Evolutionary conservation across 208 protist genomes (phyloP).

Genomic region (Leishmania guyanensis): DNA sequence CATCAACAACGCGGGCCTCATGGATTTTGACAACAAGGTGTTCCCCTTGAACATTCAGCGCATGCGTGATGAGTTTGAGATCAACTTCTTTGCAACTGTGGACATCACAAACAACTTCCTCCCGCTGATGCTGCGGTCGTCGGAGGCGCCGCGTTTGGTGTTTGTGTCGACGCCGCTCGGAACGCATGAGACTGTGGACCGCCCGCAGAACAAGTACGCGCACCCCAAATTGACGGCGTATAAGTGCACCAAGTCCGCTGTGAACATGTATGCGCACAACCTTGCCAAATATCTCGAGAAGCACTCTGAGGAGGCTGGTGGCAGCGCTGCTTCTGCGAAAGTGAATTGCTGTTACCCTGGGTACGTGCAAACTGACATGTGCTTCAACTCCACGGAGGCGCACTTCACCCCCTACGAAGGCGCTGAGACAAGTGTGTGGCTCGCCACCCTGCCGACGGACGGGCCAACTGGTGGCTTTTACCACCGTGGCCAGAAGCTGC

Average conservation of each 20-base stretch:
- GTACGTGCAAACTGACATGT: slow-evolving; percentile 85
- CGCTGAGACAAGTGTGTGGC: slow-evolving; percentile 71
- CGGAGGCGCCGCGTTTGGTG: slow-evolving; percentile 67
- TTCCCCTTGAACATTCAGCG: slow-evolving; percentile 54
- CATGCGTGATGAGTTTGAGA: slow-evolving; percentile 58
- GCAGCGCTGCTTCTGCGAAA: slow-evolving; percentile 59
- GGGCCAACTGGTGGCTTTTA: slow-evolving; percentile 84
- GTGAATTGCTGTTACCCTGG: slow-evolving; percentile 81
- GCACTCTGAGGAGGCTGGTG: slow-evolving; percentile 44
- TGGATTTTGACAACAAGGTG: slow-evolving; percentile 41
- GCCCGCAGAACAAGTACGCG: slow-evolving; percentile 55
- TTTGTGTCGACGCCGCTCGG: slow-evolving; percentile 77
- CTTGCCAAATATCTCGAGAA: slow-evolving; percentile 67
- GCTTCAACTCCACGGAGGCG: slow-evolving; percentile 44
- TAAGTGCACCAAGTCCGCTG: slow-evolving; percentile 69
- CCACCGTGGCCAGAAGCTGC: slow-evolving; percentile 72
- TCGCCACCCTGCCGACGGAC: slow-evolving; percentile 77
- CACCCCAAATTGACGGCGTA: slow-evolving; percentile 47
- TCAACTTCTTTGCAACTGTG: slow-evolving; percentile 71
- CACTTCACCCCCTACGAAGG: slow-evolving; percentile 66
- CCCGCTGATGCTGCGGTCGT: slow-evolving; percentile 54
- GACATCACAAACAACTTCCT: slow-evolving; percentile 79
- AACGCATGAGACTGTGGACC: slow-evolving; percentile 54
- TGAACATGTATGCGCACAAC: slow-evolving; percentile 87
- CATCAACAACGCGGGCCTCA: slow-evolving; percentile 80